Evolutionary conservation across 2,329 filamentous ascomycete genomes (phyloP), one percentile per base, ranked within the genome.

Genomic region (Fragosphaeria purpurea): DNA sequence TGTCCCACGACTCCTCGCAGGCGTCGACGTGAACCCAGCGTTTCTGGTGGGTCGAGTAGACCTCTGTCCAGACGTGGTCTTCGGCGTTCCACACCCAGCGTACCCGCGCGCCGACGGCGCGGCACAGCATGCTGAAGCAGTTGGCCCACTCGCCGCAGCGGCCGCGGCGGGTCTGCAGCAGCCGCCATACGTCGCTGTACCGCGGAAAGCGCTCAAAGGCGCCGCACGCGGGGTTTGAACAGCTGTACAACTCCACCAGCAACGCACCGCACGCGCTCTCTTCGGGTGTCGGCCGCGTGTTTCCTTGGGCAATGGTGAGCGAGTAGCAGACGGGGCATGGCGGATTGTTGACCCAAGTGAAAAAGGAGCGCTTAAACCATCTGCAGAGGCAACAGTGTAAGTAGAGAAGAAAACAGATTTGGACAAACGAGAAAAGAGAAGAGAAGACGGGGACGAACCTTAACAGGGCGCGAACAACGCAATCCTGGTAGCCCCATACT

Each of bases 1-100:
- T 89, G 65, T 98, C 93, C 89, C 90, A 97, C 1, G 87, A 82
- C 63, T 91, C 91, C 65, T 97, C 93, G 62, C 91, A 96, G 37
- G 85, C 83, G 65, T 98, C 93, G 41, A 96, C 89, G 59, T 97
- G 91, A n/a, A 97, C 77, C 93, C 93, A 98, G 64, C 89, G 82
- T 65, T 86, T 83, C 62, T 91, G 85, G 68, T 95, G 89, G 56
- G 93, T 87, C 3, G 90, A 96, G 70, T 95, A 98, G 11, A 97
- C 85, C 61, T 97, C 93, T 1, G 90, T 95, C 93, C 93, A 98
- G 32, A 96, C 88, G 62, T 96, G 88, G 65, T 97, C 93, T 67
- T 97, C 93, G 34, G 86, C 85, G 60, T 97, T 97, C 93, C 93
- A 98, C 9, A 98, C 86, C 93, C 93, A 98, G 61, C 93, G 82